Conservation (phyloP, 192 early-diverging fungal species). For the Coemansia sp. region DNA sequence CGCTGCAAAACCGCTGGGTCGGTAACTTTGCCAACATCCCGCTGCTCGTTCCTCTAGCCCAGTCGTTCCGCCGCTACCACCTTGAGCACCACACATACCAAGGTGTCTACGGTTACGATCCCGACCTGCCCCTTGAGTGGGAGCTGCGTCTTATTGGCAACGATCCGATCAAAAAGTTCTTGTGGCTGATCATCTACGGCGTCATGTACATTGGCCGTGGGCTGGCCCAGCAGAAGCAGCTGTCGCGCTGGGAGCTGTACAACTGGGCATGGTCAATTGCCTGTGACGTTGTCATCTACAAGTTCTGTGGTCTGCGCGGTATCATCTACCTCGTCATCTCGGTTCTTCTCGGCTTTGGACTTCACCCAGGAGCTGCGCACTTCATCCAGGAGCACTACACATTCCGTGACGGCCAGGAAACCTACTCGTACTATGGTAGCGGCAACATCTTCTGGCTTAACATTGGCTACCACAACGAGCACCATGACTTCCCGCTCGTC, state of each 20-base stretch:
- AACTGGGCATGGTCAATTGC: constrained; percentile 69
- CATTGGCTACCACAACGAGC: constrained; percentile 98
- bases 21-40: constrained; percentile 84
- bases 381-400: constrained; percentile 98
- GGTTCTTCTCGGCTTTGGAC: constrained; percentile 77
- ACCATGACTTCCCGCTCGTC: constrained; percentile 91
- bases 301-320: constrained; percentile 61
- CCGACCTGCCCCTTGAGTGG: constrained; percentile 87
- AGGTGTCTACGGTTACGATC: constrained; percentile 90
- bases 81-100: constrained; percentile 98
- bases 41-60: constrained; percentile 75
- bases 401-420: constrained; percentile 90
- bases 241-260: constrained; percentile 74
- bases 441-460: constrained; percentile 88
- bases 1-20: constrained; percentile 76
- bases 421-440: constrained; percentile 95
- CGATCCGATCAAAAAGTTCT: constrained; percentile 64
- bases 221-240: constrained; percentile 61
- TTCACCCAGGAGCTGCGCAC: constrained; percentile 93
- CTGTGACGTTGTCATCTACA: constrained; percentile 56
- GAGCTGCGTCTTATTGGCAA: constrained; percentile 77
- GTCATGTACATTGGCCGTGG: constrained; percentile 83
- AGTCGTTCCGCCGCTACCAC: constrained; percentile 84
- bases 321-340: constrained; percentile 66
- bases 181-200: constrained; percentile 83